A percentile compares a stretch with the other conserved stretches of the same genome.
These are phyloP conservation scores for Backusella psychrophila DNA, from an alignment of 192 early-diverging fungal genomes.

Conservation along the genomic window DNA sequence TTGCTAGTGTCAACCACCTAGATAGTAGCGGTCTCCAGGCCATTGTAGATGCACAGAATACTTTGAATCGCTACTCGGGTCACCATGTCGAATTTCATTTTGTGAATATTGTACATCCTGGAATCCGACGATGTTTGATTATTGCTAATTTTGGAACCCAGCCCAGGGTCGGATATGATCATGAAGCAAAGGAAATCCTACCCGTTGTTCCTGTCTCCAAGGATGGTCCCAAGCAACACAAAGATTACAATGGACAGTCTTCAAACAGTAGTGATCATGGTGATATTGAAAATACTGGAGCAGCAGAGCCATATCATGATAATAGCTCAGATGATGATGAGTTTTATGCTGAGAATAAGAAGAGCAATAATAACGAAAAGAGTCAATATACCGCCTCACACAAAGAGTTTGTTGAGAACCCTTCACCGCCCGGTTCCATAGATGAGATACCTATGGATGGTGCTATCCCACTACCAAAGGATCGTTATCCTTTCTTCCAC, in stretches of 20 bases:
- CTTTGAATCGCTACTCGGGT: constrained; percentile 23
- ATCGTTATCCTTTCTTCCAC: background rate
- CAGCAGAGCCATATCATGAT: background rate
- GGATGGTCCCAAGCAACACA: background rate
- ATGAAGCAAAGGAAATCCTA: background rate
- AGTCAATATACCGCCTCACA: background rate
- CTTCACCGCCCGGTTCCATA: background rate
- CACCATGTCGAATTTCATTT: constrained; percentile 29
- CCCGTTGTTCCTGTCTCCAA: background rate
- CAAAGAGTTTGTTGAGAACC: background rate
- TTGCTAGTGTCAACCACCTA: constrained; percentile 70
- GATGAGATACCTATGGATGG: background rate
- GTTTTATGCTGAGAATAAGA: background rate
- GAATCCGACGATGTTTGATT: constrained; percentile 13
- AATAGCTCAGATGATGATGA: background rate
- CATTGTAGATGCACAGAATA: constrained; percentile 56
- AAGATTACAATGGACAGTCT: background rate
- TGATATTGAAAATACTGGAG: background rate
- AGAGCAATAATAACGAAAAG: background rate
- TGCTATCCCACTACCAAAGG: background rate
- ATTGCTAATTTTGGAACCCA: constrained; percentile 21
- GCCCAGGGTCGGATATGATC: background rate
- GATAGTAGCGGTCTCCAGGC: constrained; percentile 82
- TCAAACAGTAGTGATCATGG: background rate
- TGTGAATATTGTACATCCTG: constrained; percentile 21